phyloP scores from a whole-genome alignment of 352 stramenopile genomes.

The Phytophthora sansomeana region DNA sequence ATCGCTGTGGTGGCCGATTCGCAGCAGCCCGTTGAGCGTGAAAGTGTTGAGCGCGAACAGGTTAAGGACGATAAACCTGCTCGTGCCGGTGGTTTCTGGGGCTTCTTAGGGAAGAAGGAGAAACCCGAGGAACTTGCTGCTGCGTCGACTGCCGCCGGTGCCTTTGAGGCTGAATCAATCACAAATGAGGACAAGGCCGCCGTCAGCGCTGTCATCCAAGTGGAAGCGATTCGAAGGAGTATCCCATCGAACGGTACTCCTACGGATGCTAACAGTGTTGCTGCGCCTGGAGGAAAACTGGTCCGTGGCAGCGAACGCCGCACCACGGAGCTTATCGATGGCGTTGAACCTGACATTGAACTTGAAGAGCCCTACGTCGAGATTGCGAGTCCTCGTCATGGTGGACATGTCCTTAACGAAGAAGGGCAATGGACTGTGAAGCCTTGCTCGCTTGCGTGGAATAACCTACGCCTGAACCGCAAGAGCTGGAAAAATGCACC shows the following conservation, averaged over 20 bases:
- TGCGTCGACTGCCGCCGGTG: background rate
- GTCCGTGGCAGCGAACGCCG: slow-evolving; percentile 43
- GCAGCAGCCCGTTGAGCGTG: slow-evolving; percentile 16
- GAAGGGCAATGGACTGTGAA: slow-evolving; percentile 22
- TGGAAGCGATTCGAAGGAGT: slow-evolving; percentile 21
- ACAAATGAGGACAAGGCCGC: background rate
- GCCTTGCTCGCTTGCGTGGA: slow-evolving; percentile 40
- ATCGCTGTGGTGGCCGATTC: background rate
- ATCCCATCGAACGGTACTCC: slow-evolving; percentile 7
- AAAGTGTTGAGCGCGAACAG: slow-evolving; percentile 11
- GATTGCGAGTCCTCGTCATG: slow-evolving; percentile 30
- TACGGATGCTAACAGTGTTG: background rate
- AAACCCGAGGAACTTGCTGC: background rate
- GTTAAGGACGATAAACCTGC: slow-evolving; percentile 7
- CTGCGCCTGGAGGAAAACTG: slow-evolving; percentile 8
- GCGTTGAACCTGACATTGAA: slow-evolving; percentile 33
- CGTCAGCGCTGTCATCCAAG: background rate
- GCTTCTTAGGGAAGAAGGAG: slow-evolving; percentile 31
- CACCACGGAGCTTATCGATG: slow-evolving; percentile 42
- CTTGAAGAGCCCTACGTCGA: slow-evolving; percentile 39
- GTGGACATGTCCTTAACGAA: background rate
- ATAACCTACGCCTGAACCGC: slow-evolving; percentile 30
- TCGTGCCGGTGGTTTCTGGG: slow-evolving; percentile 20
- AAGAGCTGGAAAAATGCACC: slow-evolving; percentile 17
- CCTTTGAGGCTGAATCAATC: background rate